Evolutionary conservation across 148 eudicot species (phyloP).

Genomic region (Arbutus unedo): DNA sequence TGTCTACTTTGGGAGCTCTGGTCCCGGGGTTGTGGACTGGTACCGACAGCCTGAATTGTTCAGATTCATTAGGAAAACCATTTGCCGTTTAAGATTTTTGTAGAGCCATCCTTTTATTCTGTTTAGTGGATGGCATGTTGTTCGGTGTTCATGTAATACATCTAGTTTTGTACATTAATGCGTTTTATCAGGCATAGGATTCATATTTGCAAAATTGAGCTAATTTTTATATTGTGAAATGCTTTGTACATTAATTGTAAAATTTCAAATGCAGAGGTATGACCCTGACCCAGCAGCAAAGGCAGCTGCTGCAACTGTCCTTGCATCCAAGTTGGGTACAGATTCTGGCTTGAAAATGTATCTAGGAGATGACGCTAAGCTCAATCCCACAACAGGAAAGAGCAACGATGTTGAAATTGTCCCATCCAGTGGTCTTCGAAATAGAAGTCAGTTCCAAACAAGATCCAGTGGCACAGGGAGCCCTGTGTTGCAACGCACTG

Average conservation of each 20-base stretch:
- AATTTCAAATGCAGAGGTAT: constrained; percentile 60
- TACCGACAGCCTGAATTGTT: neutral
- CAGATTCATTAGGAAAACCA: neutral
- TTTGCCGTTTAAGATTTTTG: neutral
- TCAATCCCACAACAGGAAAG: constrained; percentile 44
- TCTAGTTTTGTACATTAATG: neutral
- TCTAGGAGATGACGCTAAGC: constrained; percentile 55
- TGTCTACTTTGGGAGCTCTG: neutral
- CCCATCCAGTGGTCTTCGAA: constrained; percentile 65
- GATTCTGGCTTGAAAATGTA: constrained; percentile 80
- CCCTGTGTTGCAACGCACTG: constrained; percentile 28
- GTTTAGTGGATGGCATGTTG: neutral
- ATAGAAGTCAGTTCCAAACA: constrained; percentile 52
- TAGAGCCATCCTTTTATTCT: neutral
- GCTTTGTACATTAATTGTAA: neutral
- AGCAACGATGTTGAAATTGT: constrained; percentile 58
- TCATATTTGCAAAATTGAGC: neutral
- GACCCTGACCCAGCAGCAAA: constrained; percentile 96
- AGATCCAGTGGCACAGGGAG: constrained; percentile 44
- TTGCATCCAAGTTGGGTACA: constrained; percentile 85
- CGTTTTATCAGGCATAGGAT: neutral
- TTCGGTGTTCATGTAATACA: neutral
- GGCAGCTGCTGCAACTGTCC: constrained; percentile 92
- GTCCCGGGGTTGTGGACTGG: neutral
- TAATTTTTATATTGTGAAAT: constrained; percentile 6